Percentiles rank a stretch among this genome's conserved stretches.
Conservation (phyloP, 495 filamentous ascomycete genomes). For the Evansstolkia leycettana region DNA sequence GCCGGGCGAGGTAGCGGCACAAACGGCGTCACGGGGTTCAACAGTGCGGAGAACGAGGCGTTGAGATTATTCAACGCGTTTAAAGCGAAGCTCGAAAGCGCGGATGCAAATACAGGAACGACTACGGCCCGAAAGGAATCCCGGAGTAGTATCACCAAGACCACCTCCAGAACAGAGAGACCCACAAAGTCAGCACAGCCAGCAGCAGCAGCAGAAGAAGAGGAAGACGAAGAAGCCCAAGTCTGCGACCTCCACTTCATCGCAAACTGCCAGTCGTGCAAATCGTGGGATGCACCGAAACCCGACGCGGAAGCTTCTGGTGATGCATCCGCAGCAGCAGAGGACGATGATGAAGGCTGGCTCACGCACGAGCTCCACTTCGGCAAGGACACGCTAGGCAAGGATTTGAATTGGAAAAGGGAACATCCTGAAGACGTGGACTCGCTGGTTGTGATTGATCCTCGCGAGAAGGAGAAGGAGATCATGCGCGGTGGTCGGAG, state of each 20-base stretch:
- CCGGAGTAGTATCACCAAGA: background rate
- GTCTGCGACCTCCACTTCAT: constrained; percentile 91
- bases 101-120: constrained; percentile 31
- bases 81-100: constrained; percentile 60
- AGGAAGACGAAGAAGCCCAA: constrained; percentile 48
- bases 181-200: constrained; percentile 14
- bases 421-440: constrained; percentile 79
- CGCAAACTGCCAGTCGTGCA: constrained; percentile 81
- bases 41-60: constrained; percentile 39
- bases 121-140: constrained; percentile 13
- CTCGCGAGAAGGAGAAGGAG: constrained; percentile 69
- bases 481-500: constrained; percentile 21
- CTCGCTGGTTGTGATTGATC: constrained; percentile 90
- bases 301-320: constrained; percentile 10
- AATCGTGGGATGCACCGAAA: constrained; percentile 55
- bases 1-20: constrained; percentile 10
- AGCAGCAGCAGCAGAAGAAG: constrained; percentile 14
- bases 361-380: constrained; percentile 67
- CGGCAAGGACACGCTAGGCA: constrained; percentile 79
- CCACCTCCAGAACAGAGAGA: too few species aligned
- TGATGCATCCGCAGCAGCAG: constrained; percentile 31
- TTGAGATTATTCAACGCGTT: constrained; percentile 65
- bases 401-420: constrained; percentile 81
- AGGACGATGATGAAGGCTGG: constrained; percentile 54
- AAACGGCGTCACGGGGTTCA: constrained; percentile 15